A percentile compares a stretch with the other conserved stretches of the same genome.
These are phyloP conservation scores for Exidia glandulosa DNA, from an alignment of 768 basidiomycete genomes.

Conservation along the genomic window DNA sequence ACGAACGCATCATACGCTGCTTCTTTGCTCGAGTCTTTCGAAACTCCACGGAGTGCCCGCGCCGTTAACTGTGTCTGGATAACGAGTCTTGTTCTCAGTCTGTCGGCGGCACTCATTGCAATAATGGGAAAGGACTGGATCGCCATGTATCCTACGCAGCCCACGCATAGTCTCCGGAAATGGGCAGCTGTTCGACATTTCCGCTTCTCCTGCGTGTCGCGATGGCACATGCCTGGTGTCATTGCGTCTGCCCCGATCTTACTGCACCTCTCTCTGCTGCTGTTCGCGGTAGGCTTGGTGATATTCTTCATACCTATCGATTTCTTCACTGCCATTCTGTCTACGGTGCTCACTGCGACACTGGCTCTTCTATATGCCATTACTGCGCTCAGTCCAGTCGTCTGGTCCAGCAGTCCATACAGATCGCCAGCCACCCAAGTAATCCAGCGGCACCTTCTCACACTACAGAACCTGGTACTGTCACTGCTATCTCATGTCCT, in stretches of 20 bases:
- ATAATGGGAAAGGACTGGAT: not conserved
- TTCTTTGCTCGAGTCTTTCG: not conserved
- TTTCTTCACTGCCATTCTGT: not conserved
- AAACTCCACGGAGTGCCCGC: not conserved
- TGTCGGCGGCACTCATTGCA: not conserved
- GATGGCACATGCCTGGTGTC: not conserved
- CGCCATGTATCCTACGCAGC: not conserved
- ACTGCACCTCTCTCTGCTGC: not conserved
- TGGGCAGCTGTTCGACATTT: not conserved
- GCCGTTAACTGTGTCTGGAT: not conserved
- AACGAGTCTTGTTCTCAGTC: not conserved
- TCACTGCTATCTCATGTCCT: too few species aligned
- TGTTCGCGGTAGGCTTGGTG: not conserved
- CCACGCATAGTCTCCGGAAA: not conserved
- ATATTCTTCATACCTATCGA: not conserved
- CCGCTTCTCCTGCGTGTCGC: not conserved
- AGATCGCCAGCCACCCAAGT: not conserved
- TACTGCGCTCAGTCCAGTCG: not conserved
- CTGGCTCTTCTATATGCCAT: not conserved
- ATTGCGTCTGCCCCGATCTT: not conserved
- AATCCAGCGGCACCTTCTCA: not conserved
- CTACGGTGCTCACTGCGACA: not conserved
- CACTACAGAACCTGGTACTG: too few species aligned
- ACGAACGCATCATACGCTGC: not conserved
- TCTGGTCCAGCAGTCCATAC: not conserved